Evolutionary conservation across 1,139 yeast species (phyloP), one percentile per base, ranked within the genome.

Genomic region (Debaryomyces nepalensis): DNA sequence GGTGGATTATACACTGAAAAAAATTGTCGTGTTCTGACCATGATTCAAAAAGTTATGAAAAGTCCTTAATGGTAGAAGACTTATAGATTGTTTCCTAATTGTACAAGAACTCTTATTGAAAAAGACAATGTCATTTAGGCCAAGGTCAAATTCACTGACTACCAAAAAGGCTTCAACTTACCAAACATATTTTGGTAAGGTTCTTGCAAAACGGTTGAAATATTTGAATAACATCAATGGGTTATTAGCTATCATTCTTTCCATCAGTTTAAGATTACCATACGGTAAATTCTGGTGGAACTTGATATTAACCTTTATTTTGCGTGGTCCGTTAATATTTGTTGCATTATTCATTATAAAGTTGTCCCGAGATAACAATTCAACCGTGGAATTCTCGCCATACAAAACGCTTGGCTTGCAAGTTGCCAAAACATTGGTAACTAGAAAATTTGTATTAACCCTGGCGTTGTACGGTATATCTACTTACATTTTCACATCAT

Each of bases 391-490:
- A 21, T 74, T 69, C 43, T 57, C 80, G 2, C 68, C 70, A 3
- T 73, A 75, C 49, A 75, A 79, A 41, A 81, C 82, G 10, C 60
- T 76, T 37, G 65, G 75, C 1, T 69, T 71, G 16, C 82, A 77
- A 41, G 49, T 80, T 1, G 53, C 73, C 31, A 74, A 78, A 11
- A 73, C 79, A 16, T 40, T 82, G n/a, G 47, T 73, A 15, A 68
- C 78, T 8, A 58, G 61, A 32, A 68, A 66, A 37, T 77, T 70
- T 45, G 43, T 73, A 23, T 58, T 66, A 18, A 64, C 66, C 30
- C 54, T 63, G 12, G 48, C 59, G 2, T 70, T 68, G 11, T 80
- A 72, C 57, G 51, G 54, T 35, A 48, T 66, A 4, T 77, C 82
- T 10, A 66, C 76, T 4, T 53, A 57, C 14, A 52, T 66, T 9